Base-by-base conservation (phyloP, 345 rosid genomes). In the Carallia pectinifolia region DNA sequence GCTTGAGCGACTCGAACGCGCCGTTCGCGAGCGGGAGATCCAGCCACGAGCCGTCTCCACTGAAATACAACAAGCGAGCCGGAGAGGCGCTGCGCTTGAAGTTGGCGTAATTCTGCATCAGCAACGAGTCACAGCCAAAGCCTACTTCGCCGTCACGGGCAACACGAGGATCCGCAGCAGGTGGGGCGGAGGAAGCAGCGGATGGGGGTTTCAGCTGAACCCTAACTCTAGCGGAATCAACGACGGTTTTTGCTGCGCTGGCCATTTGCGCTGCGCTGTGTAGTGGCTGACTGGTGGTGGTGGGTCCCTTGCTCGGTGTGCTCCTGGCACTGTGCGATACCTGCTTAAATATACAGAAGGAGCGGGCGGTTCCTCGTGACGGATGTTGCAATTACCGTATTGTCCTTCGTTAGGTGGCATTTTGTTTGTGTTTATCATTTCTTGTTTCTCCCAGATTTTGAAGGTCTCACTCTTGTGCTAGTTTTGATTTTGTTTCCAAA, bases 41-140 rank as follows among this genome's bases (percentile, higher is more conserved):
- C 29, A 63, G 2, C 87, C 90, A 84, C 33, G 39, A 47, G 23
- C 79, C 78, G 31, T 78, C 71, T 13, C 65, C 64, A 62, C 34
- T 47, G 38, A 66, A 80, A 79, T 71, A 82, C 81, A 86, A 76
- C 37, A 86, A 31, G 74, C 81, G 74, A 39, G 31, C 58, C 1
- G 83, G 87, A 40, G 53, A 37, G 1, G 67, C 78, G 8, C 81
- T 83, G 56, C 74, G 58, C n/a, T 13, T 30, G 68, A 80, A 81
- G 60, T 80, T 83, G 53, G 30, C 29, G 33, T 62, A 64, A 66
- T 74, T 80, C 48, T 60, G 71, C 50, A 73, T 18, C 71, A 62
- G 4, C 34, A 50, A 23, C 58, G 18, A 67, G 30, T 50, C 34
- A 8, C 54, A 36, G 47, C 71, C 18, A 44, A 53, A 36, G 18